A percentile compares a stretch with the other conserved stretches of the same genome.
Evolutionary conservation across 306 rosid genomes (phyloP).

Genomic region (Fragaria iinumae): DNA sequence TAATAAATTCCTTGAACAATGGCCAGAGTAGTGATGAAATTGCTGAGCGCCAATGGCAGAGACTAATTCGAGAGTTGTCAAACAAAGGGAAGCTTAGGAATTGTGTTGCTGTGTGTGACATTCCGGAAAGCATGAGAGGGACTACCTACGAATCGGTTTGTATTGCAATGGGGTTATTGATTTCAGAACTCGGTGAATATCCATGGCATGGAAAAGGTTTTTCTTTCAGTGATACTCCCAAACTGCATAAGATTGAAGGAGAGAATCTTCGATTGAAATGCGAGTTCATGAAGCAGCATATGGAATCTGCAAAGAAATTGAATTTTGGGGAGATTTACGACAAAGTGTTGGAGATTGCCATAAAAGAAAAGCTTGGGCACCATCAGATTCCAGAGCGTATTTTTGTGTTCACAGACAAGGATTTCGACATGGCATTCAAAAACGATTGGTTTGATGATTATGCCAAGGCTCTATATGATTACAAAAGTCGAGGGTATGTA

Average conservation of each 20-base stretch:
- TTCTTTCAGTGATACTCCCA: neutral
- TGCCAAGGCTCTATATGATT: neutral
- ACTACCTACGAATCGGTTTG: neutral
- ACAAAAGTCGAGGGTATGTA: neutral
- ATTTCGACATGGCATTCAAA: neutral
- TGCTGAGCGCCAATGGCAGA: neutral
- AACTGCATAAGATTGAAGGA: neutral
- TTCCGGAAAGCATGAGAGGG: neutral
- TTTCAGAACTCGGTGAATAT: neutral
- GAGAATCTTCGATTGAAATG: neutral
- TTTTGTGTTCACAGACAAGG: constrained; percentile 2
- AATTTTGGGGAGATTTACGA: neutral
- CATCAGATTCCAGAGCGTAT: neutral
- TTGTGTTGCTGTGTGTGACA: constrained; percentile 1
- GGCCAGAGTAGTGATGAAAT: neutral
- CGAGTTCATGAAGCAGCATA: neutral
- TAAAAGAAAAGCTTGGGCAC: neutral
- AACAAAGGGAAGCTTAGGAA: neutral
- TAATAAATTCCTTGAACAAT: neutral
- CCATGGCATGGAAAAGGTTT: neutral
- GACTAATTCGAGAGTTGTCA: neutral
- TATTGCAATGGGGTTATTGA: constrained; percentile 10
- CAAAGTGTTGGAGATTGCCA: neutral
- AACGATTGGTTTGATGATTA: neutral
- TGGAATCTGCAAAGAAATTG: neutral